Evolutionary conservation across 495 filamentous ascomycete species (phyloP).

Genomic region (Aspergillus ellipticus): DNA sequence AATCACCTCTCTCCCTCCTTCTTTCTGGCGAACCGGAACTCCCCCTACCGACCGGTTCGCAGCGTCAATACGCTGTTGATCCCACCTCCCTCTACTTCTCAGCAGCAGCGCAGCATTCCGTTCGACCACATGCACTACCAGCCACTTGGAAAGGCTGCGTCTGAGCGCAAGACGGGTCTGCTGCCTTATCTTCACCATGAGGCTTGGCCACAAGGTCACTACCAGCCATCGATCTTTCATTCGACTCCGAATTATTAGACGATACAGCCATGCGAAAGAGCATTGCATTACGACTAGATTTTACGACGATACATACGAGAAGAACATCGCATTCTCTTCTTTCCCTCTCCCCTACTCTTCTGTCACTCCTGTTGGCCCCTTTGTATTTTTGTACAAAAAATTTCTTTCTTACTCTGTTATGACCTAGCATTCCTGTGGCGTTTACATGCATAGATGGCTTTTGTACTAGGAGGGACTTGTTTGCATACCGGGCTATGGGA

Average conservation of each 20-base stretch:
- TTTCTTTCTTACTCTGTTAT: slow-evolving; percentile 14
- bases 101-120: slow-evolving; percentile 60
- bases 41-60: slow-evolving; percentile 89
- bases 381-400: slow-evolving; percentile 30
- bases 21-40: slow-evolving; percentile 62
- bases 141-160: slow-evolving; percentile 69
- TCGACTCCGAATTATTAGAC: slow-evolving; percentile 32
- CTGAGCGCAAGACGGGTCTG: slow-evolving; percentile 75
- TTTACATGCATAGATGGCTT: slow-evolving; percentile 29
- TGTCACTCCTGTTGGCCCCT: slow-evolving; percentile 1
- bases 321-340: slow-evolving; percentile 14
- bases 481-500: slow-evolving; percentile 12
- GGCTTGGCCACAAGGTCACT: slow-evolving; percentile 38
- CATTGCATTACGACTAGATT: slow-evolving; percentile 13
- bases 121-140: slow-evolving; percentile 95
- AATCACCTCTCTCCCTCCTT: slow-evolving; percentile 59
- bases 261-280: slow-evolving; percentile 10
- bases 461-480: slow-evolving; percentile 4
- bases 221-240: slow-evolving; percentile 37
- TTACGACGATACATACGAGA: slow-evolving; percentile 27
- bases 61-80: slow-evolving; percentile 84
- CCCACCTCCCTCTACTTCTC: slow-evolving; percentile 76
- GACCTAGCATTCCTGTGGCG: slow-evolving; percentile 32
- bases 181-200: slow-evolving; percentile 67
- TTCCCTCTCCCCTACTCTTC: neutral